Evolutionary conservation across 108 stramenopile species (phyloP), one percentile per base, ranked within the genome.

Genomic region (Cyclotella kingstonii): DNA sequence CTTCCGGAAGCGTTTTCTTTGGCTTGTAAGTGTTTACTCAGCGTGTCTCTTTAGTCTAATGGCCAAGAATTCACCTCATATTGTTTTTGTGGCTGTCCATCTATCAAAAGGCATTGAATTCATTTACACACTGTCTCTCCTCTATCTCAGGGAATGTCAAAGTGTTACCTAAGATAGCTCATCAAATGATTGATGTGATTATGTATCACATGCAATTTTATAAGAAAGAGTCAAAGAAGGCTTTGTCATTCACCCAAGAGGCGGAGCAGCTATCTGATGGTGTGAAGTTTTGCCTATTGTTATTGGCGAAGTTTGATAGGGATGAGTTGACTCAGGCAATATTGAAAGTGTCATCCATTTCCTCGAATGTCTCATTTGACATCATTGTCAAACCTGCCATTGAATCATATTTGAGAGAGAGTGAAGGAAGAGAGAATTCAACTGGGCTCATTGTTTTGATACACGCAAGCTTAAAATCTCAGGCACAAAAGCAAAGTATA

Each of bases 151-250:
- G 62, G 14, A 39, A 22, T 12, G 60, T 8, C 17, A 15, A 17
- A 53, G 28, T 36, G 27, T 39, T 51, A 22, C n/a, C n/a, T n/a
- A 33, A 19, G n/a, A 4, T 55, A 3, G 30, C 42, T 27, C 54
- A 38, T 15, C 56, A 43, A 50, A 12, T 72, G 22, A 34, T 49
- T 1, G 38, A 26, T 52, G 54, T 76, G 33, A 19, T 59, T 26
- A 21, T 62, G 35, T 56, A 47, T 61, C 71, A 69, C 31, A 62
- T 68, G 71, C 42, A 66, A 33, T 45, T 43, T 0, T 78, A 73
- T 14, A 63, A 35, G 11, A 62, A 68, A 62, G 66, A 63, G 45
- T 63, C 62, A 9, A 68, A 36, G 10, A 63, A 76, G 35, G 41
- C 35, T 2, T 21, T 21, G 26, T 63, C 61, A 5, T 68, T 76